phyloP scores from a whole-genome alignment of 2,329 filamentous ascomycete species.

The Penicillium brasilianum region DNA sequence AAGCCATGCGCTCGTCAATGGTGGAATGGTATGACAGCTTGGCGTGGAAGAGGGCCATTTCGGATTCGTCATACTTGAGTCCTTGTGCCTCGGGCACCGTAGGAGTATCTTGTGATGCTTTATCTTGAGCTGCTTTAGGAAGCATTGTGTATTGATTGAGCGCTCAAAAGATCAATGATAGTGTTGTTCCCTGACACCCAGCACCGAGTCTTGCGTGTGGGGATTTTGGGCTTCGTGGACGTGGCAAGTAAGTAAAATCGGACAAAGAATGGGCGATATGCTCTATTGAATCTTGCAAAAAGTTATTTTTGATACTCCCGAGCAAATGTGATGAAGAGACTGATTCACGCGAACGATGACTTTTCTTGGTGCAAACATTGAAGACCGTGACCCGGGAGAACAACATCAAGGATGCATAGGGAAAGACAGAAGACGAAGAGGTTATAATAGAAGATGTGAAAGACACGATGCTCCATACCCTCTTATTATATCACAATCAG shows the following conservation, averaged over 20 bases:
- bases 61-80: conserved; percentile 44
- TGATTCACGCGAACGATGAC: background rate
- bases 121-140: conserved; percentile 29
- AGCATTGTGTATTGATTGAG: conserved; percentile 27
- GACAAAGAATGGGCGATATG: background rate
- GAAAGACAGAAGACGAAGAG: conserved; percentile 11
- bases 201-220: background rate
- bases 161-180: background rate
- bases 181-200: background rate
- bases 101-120: conserved; percentile 24
- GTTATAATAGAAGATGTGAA: background rate
- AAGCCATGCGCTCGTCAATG: conserved; percentile 40
- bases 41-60: conserved; percentile 45
- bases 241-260: background rate
- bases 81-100: conserved; percentile 41
- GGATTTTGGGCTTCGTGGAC: background rate
- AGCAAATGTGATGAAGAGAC: background rate
- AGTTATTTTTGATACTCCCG: background rate
- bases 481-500: conserved; percentile 24
- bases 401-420: conserved; percentile 7
- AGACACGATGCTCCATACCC: conserved; percentile 3
- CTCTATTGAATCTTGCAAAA: background rate
- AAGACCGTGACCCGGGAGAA: background rate
- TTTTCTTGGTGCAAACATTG: conserved; percentile 7
- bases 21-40: conserved; percentile 44